phyloP scores from a whole-genome alignment of 441 rosid genomes.

The Populus hybrid region DNA sequence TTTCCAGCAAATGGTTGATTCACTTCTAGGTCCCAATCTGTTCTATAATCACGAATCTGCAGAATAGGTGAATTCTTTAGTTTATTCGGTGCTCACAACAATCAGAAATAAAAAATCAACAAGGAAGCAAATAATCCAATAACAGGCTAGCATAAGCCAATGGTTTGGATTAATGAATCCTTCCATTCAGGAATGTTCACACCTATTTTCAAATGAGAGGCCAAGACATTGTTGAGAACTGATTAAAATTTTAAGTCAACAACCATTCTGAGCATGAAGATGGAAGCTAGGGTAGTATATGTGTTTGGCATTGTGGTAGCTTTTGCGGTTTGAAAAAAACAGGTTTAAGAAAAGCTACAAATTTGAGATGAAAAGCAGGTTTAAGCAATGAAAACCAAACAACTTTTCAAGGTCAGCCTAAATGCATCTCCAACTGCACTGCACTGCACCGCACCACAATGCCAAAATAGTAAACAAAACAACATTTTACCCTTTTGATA shows the following conservation, averaged over 20 bases:
- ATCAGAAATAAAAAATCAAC: conserved; percentile 2
- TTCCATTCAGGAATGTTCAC: background rate
- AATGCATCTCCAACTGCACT: no score
- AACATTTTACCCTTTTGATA: conserved; percentile 65
- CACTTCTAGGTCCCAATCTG: conserved; percentile 95
- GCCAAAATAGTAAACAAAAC: background rate
- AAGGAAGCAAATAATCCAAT: conserved; percentile 5
- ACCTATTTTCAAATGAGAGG: conserved; percentile 5
- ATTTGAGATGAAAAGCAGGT: no score
- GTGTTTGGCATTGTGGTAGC: no score
- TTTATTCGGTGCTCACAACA: conserved; percentile 13
- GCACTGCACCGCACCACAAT: no score
- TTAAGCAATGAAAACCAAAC: no score
- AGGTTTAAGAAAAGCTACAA: no score
- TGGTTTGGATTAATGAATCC: background rate
- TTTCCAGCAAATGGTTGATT: conserved; percentile 94
- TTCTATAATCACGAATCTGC: conserved; percentile 92
- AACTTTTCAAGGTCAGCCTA: background rate
- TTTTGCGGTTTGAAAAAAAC: no score
- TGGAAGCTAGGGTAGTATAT: background rate
- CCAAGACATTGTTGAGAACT: background rate
- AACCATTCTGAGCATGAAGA: conserved; percentile 10
- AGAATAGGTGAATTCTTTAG: conserved; percentile 8
- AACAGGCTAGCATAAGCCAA: background rate
- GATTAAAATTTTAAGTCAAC: conserved; percentile 7